Conservation (phyloP, 345 rosid genomes). For the Ceriops decandra region DNA sequence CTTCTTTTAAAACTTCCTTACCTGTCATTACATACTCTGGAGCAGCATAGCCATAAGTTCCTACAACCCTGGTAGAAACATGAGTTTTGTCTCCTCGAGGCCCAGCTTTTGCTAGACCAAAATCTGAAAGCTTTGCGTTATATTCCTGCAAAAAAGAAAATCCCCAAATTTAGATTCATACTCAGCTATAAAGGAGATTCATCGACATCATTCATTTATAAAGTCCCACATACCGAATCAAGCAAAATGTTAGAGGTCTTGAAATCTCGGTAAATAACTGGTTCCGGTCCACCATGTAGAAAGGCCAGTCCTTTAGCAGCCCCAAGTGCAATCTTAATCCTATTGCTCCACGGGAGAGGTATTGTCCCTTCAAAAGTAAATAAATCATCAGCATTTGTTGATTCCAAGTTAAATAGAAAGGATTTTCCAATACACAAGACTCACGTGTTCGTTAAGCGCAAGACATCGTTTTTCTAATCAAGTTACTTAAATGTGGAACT, state of each 20-base stretch:
- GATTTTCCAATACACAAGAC: too few relatives aligned
- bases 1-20: not conserved
- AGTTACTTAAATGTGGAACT: too few relatives aligned
- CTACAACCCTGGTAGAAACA: constrained; percentile 35
- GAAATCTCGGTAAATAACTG: constrained; percentile 34
- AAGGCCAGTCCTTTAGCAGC: constrained; percentile 37
- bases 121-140: constrained; percentile 35
- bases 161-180: not conserved
- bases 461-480: too few relatives aligned
- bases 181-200: not conserved
- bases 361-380: constrained; percentile 51
- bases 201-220: not conserved
- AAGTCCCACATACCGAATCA: constrained; percentile 22
- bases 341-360: constrained; percentile 32
- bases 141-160: constrained; percentile 20
- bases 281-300: constrained; percentile 32
- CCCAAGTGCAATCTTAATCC: constrained; percentile 36
- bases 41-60: constrained; percentile 36
- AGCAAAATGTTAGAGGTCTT: constrained; percentile 35
- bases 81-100: constrained; percentile 39
- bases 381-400: not conserved
- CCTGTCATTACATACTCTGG: constrained; percentile 38
- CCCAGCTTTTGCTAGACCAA: constrained; percentile 35
- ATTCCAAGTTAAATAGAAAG: not conserved
- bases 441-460: too few relatives aligned